These are phyloP conservation scores for Mucor piriformis DNA, from an alignment of 371 early-diverging fungal genomes.

Conservation along the genomic window DNA sequence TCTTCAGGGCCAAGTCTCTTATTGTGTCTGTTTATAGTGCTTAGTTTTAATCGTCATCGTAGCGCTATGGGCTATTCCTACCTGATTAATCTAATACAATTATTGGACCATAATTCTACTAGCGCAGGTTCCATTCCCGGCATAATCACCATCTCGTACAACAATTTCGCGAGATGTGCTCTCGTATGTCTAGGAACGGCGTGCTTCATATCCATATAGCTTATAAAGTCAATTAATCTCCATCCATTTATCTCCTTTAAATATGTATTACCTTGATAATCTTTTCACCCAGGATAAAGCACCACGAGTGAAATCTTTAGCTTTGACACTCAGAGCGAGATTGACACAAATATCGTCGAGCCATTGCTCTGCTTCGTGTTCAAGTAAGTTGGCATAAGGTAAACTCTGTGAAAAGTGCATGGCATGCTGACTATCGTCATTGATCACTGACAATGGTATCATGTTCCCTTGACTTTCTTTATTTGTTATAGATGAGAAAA, in stretches of 20 bases:
- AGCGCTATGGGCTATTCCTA: constrained; percentile 27
- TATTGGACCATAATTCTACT: constrained; percentile 59
- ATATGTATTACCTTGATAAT: constrained; percentile 50
- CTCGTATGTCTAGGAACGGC: constrained; percentile 62
- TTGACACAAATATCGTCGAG: constrained; percentile 57
- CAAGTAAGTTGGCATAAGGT: constrained; percentile 59
- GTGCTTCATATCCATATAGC: constrained; percentile 72
- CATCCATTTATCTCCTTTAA: background rate
- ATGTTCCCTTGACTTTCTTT: background rate
- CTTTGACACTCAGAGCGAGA: constrained; percentile 52
- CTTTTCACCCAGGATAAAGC: constrained; percentile 61
- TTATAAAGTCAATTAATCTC: constrained; percentile 13
- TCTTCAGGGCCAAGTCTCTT: constrained; percentile 57
- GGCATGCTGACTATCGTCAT: constrained; percentile 46
- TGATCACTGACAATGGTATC: constrained; percentile 29
- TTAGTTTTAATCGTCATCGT: background rate
- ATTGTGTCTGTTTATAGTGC: constrained; percentile 37
- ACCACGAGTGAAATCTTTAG: constrained; percentile 66
- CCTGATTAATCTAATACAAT: constrained; percentile 63
- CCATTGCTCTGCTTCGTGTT: constrained; percentile 59
- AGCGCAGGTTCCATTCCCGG: constrained; percentile 69
- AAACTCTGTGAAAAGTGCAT: constrained; percentile 51
- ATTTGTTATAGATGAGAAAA: too few species aligned
- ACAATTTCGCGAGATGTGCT: constrained; percentile 56
- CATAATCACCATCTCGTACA: constrained; percentile 58